These are phyloP conservation scores for Polyporus tsugae DNA, from an alignment of 1,284 basidiomycete genomes.

Conservation along the genomic window DNA sequence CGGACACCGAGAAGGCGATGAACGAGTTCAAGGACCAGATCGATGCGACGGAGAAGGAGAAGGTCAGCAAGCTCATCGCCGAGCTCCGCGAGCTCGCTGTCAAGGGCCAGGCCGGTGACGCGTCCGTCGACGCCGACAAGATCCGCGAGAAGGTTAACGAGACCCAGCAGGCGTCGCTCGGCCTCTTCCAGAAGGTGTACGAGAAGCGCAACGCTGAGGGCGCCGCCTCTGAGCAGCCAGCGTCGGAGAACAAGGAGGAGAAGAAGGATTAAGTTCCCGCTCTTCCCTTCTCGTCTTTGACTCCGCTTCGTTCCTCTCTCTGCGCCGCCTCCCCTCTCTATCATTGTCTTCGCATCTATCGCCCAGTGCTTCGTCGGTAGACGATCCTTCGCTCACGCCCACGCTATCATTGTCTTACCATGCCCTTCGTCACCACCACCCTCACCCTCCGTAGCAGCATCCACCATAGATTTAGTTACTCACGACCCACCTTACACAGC, in stretches of 20 bases:
- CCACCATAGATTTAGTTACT: constrained; percentile 31
- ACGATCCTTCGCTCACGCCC: constrained; percentile 15
- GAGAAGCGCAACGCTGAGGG: constrained; percentile 88
- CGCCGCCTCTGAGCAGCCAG: constrained; percentile 54
- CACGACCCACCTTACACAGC: constrained; percentile 12
- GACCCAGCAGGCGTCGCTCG: constrained; percentile 96
- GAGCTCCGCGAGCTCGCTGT: constrained; percentile 92
- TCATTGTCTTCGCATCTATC: neutral
- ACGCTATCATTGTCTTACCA: constrained; percentile 17
- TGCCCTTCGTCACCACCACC: constrained; percentile 7
- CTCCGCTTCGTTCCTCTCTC: neutral
- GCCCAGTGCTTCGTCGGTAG: constrained; percentile 5
- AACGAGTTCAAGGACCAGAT: constrained; percentile 98
- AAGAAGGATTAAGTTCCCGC: constrained; percentile 71
- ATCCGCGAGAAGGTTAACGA: constrained; percentile 95
- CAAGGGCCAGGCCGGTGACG: constrained; percentile 92
- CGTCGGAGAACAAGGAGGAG: constrained; percentile 63
- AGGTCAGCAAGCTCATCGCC: constrained; percentile 85
- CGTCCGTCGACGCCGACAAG: constrained; percentile 81
- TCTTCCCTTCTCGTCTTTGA: constrained; percentile 22
- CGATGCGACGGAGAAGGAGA: constrained; percentile 91
- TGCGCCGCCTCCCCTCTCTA: constrained; percentile 16
- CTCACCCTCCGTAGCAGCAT: constrained; percentile 24
- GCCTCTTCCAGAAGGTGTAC: constrained; percentile 98
- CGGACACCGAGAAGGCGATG: constrained; percentile 94